Evolutionary conservation across 2,329 filamentous ascomycete genomes (phyloP).

Genomic region (Ophiostoma ulmi): DNA sequence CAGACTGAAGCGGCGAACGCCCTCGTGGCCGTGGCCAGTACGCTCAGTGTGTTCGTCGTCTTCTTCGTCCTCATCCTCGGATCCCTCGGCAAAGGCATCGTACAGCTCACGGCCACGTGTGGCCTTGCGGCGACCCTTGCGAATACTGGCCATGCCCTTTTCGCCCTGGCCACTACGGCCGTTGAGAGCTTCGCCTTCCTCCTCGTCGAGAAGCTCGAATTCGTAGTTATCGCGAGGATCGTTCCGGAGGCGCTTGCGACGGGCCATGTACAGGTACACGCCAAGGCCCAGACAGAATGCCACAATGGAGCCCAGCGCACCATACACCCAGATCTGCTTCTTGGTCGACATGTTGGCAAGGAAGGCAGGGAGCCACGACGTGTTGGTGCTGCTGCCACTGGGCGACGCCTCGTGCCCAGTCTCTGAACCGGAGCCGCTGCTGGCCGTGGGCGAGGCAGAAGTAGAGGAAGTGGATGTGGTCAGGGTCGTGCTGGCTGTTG

Average conservation of each 20-base stretch:
- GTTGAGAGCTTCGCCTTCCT: constrained; percentile 59
- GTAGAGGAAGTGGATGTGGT: constrained; percentile 31
- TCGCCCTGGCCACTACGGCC: constrained; percentile 34
- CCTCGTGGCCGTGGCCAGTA: background rate
- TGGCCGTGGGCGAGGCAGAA: constrained; percentile 1
- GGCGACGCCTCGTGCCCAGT: constrained; percentile 30
- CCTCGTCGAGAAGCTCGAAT: constrained; percentile 85
- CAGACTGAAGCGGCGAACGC: constrained; percentile 20
- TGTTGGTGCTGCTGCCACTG: constrained; percentile 36
- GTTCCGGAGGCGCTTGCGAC: constrained; percentile 69
- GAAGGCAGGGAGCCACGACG: constrained; percentile 74
- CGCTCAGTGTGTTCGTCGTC: constrained; percentile 39
- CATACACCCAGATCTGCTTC: constrained; percentile 92
- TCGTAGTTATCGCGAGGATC: constrained; percentile 79
- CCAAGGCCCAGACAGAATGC: constrained; percentile 76
- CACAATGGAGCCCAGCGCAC: constrained; percentile 74
- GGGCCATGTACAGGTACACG: constrained; percentile 75
- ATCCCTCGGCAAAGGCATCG: constrained; percentile 91
- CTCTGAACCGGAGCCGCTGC: constrained; percentile 30
- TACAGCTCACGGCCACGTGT: constrained; percentile 83
- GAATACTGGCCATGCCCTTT: constrained; percentile 34
- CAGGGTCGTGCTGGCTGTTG: constrained; percentile 32
- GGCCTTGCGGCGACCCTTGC: constrained; percentile 41
- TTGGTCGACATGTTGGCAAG: constrained; percentile 81
- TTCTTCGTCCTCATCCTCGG: constrained; percentile 64